A percentile compares a stretch with the other conserved stretches of the same genome.
These are phyloP conservation scores for Dillenia suffruticosa DNA, from an alignment of 164 flowering plant genomes.

Conservation along the genomic window DNA sequence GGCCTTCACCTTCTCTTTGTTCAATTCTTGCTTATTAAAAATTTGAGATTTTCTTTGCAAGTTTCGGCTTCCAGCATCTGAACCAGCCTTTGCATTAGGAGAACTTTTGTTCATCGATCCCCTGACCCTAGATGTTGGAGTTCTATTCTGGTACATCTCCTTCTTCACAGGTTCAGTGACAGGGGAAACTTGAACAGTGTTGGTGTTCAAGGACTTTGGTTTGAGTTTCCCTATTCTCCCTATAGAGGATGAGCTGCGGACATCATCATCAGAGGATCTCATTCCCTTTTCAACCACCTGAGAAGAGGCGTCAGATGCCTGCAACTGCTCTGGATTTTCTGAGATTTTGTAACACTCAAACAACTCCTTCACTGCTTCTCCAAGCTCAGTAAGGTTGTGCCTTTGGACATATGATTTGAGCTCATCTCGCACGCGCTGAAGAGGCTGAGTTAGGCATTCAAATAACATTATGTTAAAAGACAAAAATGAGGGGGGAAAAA, in stretches of 20 bases:
- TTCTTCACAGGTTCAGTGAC: conserved; percentile 33
- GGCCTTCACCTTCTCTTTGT: conserved; percentile 24
- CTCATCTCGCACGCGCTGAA: conserved; percentile 68
- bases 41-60: conserved; percentile 41
- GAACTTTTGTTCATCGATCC: conserved; percentile 29
- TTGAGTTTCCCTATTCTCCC: conserved; percentile 38
- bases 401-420: conserved; percentile 59
- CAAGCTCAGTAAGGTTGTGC: conserved; percentile 54
- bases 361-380: conserved; percentile 52
- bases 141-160: conserved; percentile 24
- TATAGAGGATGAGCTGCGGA: conserved; percentile 36
- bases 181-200: conserved; percentile 27
- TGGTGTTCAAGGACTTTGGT: conserved; percentile 49
- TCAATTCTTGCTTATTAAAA: conserved; percentile 30
- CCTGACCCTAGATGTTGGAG: conserved; percentile 20
- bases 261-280: conserved; percentile 65
- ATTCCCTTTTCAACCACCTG: conserved; percentile 47
- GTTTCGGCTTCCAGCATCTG: conserved; percentile 21
- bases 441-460: conserved; percentile 35
- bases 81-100: conserved; percentile 26
- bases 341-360: conserved; percentile 44
- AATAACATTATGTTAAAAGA: not conserved
- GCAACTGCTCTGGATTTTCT: conserved; percentile 49
- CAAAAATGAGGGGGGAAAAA: not conserved
- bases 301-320: conserved; percentile 53